Evolutionary conservation across 495 filamentous ascomycete species (phyloP), one percentile per base, ranked within the genome.

Genomic region (Aeminium ludgeri): DNA sequence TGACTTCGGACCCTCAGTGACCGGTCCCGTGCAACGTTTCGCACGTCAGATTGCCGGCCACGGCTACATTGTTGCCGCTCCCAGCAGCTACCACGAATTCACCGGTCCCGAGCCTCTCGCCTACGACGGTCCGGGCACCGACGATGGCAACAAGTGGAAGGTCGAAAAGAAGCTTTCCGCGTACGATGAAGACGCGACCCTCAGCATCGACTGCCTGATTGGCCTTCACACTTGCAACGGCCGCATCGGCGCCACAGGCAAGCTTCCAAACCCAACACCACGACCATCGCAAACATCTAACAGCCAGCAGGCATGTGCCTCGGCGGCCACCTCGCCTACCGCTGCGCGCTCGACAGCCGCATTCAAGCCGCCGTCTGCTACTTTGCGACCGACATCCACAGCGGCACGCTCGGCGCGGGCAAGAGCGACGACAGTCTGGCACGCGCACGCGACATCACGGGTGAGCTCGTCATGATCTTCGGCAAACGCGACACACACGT

Each of bases 41-140:
- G 85, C 83, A 19, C 76, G 87, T 41, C 86, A 93, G 55, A 92
- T 96, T 38, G 83, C 84, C 19, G 78, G 85, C 2, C 84, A 92
- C 54, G 87, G 87, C 38, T 96, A 92, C 57, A 92, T 96, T 45
- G 84, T 83, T 43, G 87, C 78, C 3, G 86, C 85, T 0, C 86
- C 86, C 0, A 86, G 80, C 31, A 84, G 75, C 42, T 96, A 92
- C 55, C 87, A 96, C 55, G 86, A 93, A 61, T 94, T 94, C 58
- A 82, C 74, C 18, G 81, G 80, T 3, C 82, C 86, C 0, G 84
- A 86, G 53, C 66, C 86, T 5, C 66, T 96, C 40, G 68, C 75
- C 25, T 94, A 96, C 60, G 81, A 94, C 55, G 84, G 69, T 0
- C 79, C 79, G 1, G 87, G 86, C 31, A 96, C 87, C 0, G 83